Evolutionary conservation across 2,329 filamentous ascomycete species (phyloP).

Genomic region (Teratosphaeria epicoccoides): DNA sequence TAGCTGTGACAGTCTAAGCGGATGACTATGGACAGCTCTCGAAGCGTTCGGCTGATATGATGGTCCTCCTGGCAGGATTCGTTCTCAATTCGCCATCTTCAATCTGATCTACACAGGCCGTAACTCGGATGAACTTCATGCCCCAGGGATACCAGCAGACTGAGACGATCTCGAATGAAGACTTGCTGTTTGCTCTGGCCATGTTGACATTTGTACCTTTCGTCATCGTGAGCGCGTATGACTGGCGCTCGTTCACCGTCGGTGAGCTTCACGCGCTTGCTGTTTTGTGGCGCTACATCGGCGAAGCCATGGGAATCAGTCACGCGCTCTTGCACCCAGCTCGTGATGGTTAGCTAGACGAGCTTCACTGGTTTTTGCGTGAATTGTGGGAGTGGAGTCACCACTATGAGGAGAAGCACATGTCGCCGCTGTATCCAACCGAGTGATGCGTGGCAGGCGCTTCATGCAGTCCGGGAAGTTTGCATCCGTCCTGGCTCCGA

Average conservation of each 20-base stretch:
- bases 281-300: background rate
- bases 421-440: background rate
- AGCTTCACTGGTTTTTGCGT: background rate
- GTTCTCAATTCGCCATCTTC: too few species aligned
- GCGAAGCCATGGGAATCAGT: background rate
- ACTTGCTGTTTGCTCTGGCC: too few species aligned
- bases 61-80: too few species aligned
- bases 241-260: background rate
- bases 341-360: background rate
- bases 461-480: background rate
- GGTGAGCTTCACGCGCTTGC: background rate
- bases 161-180: too few species aligned
- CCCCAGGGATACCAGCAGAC: too few species aligned
- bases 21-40: too few species aligned
- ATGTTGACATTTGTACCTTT: too few species aligned
- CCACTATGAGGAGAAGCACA: background rate
- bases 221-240: background rate
- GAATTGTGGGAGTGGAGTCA: background rate
- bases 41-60: too few species aligned
- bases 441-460: background rate
- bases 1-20: too few species aligned
- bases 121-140: too few species aligned
- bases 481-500: too few species aligned
- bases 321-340: background rate
- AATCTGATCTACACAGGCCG: too few species aligned